Base-by-base conservation (phyloP, 306 rosid species). In the Medicago ruthenica region DNA sequence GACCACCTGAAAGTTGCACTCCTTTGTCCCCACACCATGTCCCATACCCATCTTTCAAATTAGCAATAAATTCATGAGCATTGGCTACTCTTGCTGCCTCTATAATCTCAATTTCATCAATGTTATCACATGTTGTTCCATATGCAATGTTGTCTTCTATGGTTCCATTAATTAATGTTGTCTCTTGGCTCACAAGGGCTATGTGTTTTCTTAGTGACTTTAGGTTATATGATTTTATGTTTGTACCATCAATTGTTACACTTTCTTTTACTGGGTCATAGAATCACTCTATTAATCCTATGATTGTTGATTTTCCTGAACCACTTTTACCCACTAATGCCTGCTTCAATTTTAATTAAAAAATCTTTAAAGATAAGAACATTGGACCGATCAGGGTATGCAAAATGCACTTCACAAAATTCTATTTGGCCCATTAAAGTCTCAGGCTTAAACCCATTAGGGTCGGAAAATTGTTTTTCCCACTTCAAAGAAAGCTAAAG, bases 131-230 rank as follows among this genome's bases (percentile, higher is more conserved):
- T 15, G 55, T 42, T 45, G 40, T 47, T 34, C 87, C 89, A 7
- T 85, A 88, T 20, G 74, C 79, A 9, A 88, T 85, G 83, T 88
- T 88, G 51, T 85, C 88, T 55, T 76, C 81, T 73, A 88, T 83
- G 51, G 82, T 81, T n/a, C 86, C 88, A 11, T 71, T 55, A 11
- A 89, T 84, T 10, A 93, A 54, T 0, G 93, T 48, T 9, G 97
- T 97, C 73, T 93, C 98, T 78, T 93, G 91, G 20, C 86, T 83
- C 21, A 85, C 89, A 1, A 85, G 47, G n/a, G 89, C 86, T 47
- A 85, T 83, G 58, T 85, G 75, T 50, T 73, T 79, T 31, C 92
- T 85, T 27, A 88, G 48, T 39, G 83, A 77, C 65, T 81, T 81
- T 1, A 84, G 86, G 24, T 88, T 70, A 54, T 84, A 88, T 4